Percentiles rank a stretch among this genome's conserved stretches.
Evolutionary conservation across 1,139 yeast species (phyloP).

Genomic region (Diutina siamensis): DNA sequence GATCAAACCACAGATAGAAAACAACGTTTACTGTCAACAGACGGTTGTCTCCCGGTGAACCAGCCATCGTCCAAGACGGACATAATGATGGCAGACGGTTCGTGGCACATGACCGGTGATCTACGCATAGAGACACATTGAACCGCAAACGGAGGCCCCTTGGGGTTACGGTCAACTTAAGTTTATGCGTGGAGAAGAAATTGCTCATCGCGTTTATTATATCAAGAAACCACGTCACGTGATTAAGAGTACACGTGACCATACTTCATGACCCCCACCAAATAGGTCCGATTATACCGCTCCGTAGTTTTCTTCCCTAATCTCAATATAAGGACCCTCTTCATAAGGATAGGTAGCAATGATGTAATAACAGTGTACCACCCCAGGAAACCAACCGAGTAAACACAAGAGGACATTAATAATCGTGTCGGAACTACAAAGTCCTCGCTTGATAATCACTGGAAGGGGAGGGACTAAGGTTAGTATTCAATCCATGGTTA

Average conservation of each 20-base stretch:
- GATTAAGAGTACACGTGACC: not conserved
- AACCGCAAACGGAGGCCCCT: constrained; percentile 15
- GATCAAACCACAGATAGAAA: not conserved
- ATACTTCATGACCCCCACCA: not conserved
- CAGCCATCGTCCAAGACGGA: constrained; percentile 4
- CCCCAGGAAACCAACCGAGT: constrained; percentile 76
- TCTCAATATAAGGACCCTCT: constrained; percentile 13
- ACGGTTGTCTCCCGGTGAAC: too few species aligned
- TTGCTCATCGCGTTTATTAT: not conserved
- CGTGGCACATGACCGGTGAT: constrained; percentile 9
- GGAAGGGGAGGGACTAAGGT: constrained; percentile 61
- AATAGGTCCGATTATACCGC: not conserved
- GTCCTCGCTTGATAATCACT: constrained; percentile 66
- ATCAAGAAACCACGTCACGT: not conserved
- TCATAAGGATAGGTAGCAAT: constrained; percentile 44
- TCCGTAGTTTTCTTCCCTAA: not conserved
- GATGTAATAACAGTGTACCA: constrained; percentile 53
- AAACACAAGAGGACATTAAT: constrained; percentile 67
- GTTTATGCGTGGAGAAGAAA: constrained; percentile 7
- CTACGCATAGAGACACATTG: constrained; percentile 45
- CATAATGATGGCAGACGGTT: not conserved
- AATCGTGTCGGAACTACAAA: constrained; percentile 55
- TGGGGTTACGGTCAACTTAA: constrained; percentile 13
- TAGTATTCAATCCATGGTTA: not conserved
- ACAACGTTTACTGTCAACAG: too few species aligned